Base-by-base conservation (phyloP, 441 rosid genomes). In the Biscutella auriculata region DNA sequence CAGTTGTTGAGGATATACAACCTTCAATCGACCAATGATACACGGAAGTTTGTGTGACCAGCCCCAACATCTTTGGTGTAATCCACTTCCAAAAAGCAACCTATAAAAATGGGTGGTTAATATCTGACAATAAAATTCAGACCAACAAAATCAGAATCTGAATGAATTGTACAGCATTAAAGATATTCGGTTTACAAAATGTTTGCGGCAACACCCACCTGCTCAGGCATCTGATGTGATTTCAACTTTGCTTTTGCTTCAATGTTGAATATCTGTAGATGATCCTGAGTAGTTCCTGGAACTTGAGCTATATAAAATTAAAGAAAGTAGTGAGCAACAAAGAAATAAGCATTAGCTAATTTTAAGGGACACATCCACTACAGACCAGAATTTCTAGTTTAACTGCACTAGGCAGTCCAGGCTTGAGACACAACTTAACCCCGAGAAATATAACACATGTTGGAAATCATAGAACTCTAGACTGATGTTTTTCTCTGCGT, bases 11-110 rank as follows among this genome's bases (percentile, higher is more conserved):
- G 49, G 37, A 59, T 35, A 60, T 4, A 55, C 59, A 69, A 84
- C 99, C 99, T 79, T 95, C 99, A 75, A 88, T 95, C 26, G 95
- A 80, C 99, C 99, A 95, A 68, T 95, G 99, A 80, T 84, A 88
- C 40, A 91, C 96, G 0, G 97, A 66, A 33, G 88, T 64, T 72
- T 91, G 99, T 23, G 99, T 95, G 51, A 91, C 98, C 61, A 95
- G 69, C 53, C 97, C 99, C 83, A 95, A 53, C 97, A 91, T 80
- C 67, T 88, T 91, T 17, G 84, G 83, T 43, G 80, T 69, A 66
- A 95, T 83, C 99, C 99, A 95, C 75, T 91, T 95, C 99, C 99
- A 95, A 75, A 95, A 95, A 52, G 85, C 86, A 71, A 95, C 89
- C 99, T 95, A 70, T 15, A 46, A 63, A 74, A 12, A 60, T 25